These are phyloP conservation scores for Eragrostis tef DNA, from an alignment of 202 grass and related monocot species.

Conservation along the genomic window DNA sequence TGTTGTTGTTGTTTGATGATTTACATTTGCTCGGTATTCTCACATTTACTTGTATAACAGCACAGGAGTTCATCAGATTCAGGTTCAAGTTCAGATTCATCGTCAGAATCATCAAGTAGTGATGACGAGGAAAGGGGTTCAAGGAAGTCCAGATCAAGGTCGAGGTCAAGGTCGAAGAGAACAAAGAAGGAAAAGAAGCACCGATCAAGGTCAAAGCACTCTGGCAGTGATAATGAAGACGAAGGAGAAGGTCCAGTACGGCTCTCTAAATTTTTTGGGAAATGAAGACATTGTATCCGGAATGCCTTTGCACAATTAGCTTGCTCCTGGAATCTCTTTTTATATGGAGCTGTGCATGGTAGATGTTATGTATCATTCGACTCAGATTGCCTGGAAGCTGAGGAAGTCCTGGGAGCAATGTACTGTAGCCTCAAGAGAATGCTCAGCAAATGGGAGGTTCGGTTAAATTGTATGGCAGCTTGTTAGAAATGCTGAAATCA, in stretches of 20 bases:
- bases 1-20: not conserved
- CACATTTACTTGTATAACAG: slow-evolving; percentile 60
- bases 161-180: slow-evolving; percentile 76
- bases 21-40: not conserved
- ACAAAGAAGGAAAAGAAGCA: slow-evolving; percentile 88
- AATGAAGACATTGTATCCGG: slow-evolving; percentile 46
- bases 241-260: slow-evolving; percentile 59
- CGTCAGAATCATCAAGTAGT: slow-evolving; percentile 76
- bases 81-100: slow-evolving; percentile 67
- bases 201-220: slow-evolving; percentile 70
- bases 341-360: slow-evolving; percentile 1
- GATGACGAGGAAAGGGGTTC: slow-evolving; percentile 74
- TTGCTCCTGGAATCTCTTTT: slow-evolving; percentile 9
- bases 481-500: slow-evolving; percentile 25
- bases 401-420: not conserved
- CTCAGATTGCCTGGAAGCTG: slow-evolving; percentile 6
- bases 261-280: slow-evolving; percentile 91
- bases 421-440: slow-evolving; percentile 29
- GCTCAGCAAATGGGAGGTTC: slow-evolving; percentile 7
- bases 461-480: slow-evolving; percentile 21
- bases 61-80: slow-evolving; percentile 81
- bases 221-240: slow-evolving; percentile 51
- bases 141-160: slow-evolving; percentile 72
- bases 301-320: not conserved
- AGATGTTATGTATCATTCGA: slow-evolving; percentile 42